These are phyloP conservation scores for Tillandsia leiboldiana DNA, from an alignment of 176 grass and related monocot species.

Conservation along the genomic window DNA sequence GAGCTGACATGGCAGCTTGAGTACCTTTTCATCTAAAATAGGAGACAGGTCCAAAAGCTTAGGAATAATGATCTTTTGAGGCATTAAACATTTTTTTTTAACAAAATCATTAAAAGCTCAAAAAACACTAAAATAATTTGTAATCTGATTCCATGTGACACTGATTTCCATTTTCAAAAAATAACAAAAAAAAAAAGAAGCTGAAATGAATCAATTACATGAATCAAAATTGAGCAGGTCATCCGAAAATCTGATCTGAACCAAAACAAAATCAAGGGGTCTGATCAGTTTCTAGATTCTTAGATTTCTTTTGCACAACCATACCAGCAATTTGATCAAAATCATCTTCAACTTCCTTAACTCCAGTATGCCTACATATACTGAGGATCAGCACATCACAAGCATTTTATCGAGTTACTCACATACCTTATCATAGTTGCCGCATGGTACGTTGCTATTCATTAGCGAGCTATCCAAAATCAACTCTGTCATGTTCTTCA, in stretches of 20 bases:
- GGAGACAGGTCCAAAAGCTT: too few relatives aligned
- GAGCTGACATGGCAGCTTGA: too few relatives aligned
- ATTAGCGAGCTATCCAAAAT: not conserved
- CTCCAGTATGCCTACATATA: not conserved
- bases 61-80: too few relatives aligned
- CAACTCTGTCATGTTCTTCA: constrained; percentile 1
- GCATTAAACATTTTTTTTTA: too few relatives aligned
- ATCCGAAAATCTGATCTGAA: not conserved
- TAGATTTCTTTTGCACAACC: not conserved
- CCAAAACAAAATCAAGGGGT: not conserved
- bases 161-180: too few relatives aligned
- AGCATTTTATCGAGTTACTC: not conserved
- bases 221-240: too few relatives aligned
- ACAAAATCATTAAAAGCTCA: too few relatives aligned
- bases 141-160: too few relatives aligned
- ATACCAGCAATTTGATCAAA: not conserved
- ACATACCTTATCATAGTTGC: constrained; percentile 8
- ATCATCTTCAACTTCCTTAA: not conserved
- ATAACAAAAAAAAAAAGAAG: too few relatives aligned
- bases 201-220: too few relatives aligned
- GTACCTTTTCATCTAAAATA: too few relatives aligned
- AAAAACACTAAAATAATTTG: too few relatives aligned
- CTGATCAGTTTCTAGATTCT: not conserved
- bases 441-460: not conserved
- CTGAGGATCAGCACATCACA: not conserved